Evolutionary conservation across 2,329 filamentous ascomycete species (phyloP), one percentile per base, ranked within the genome.

Genomic region (Stachybotrys chartarum): DNA sequence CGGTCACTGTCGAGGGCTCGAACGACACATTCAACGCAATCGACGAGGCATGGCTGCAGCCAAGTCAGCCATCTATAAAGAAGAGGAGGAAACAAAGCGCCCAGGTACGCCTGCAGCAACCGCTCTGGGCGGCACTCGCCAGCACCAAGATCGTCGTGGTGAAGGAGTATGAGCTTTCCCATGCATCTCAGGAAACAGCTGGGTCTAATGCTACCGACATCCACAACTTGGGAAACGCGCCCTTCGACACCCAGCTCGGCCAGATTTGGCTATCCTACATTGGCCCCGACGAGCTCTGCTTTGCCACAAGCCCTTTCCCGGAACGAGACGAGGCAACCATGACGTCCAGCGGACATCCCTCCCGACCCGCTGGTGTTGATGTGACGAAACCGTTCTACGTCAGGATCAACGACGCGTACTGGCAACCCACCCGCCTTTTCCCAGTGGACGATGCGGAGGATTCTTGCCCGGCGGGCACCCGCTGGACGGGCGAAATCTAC

Each of bases 91-190:
- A 94, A 75, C 91, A 96, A 73, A 93, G 90, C 67, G 91, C 91
- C 56, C 90, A 94, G 71, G 91, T 96, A 62, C 82, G 92, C 70
- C 90, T 91, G 69, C 86, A 91, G 67, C 92, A 97, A 74, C 92
- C 92, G 51, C 83, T 97, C 61, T 97, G 92, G 92, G 91, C 92
- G 60, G 92, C 92, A 51, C 82, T 97, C 63, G 92, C 92, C 53
- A 96, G 91, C 74, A 96, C 92, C 67, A 97, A 97, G 79, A 92
- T 97, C 69, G 93, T 94, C 64, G 91, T 96, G 74, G 86, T 95
- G 67, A 94, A 96, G 75, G 92, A 91, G 72, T 90, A 90, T 64
- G 88, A 91, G 73, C 83, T 95, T 68, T 93, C 89, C 61, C 85
- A 89, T 68, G 85, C 86, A 56, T 82, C 87, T 57, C 83, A 83